Evolutionary conservation across 352 stramenopile species (phyloP).

Genomic region (Phytopythium aichiense): DNA sequence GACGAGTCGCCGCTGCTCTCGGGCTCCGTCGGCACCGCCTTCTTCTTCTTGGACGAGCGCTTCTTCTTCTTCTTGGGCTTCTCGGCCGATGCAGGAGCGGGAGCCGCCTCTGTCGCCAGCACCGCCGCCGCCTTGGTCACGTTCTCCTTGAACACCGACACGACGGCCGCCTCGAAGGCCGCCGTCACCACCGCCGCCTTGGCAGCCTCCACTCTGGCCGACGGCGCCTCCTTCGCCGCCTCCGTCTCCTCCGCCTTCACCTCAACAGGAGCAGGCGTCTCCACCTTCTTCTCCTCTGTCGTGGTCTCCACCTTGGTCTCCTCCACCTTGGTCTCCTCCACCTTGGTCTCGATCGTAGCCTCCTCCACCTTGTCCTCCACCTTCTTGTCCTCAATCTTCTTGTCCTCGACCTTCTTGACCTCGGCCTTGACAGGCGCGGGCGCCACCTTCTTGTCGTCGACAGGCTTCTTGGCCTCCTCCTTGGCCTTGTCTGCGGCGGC

Average conservation of each 20-base stretch:
- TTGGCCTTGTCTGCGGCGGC: conserved; percentile 7
- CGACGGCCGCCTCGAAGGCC: conserved; percentile 20
- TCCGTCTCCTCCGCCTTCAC: conserved; percentile 4
- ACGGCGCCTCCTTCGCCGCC: conserved; percentile 3
- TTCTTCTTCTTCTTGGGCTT: conserved; percentile 41
- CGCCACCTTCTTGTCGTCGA: neutral
- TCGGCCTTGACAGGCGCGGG: neutral
- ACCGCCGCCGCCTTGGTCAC: conserved; percentile 12
- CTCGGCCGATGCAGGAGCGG: conserved; percentile 5
- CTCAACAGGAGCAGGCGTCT: neutral
- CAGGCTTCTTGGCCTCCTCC: conserved; percentile 6
- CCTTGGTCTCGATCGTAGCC: conserved; percentile 3
- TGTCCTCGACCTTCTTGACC: neutral
- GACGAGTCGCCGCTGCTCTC: conserved; percentile 31
- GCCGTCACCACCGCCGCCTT: conserved; percentile 28
- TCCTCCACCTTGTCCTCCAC: conserved; percentile 6
- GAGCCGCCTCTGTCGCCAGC: neutral
- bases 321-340: conserved; percentile 4
- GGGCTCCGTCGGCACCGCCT: conserved; percentile 18
- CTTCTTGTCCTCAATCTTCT: conserved; percentile 1
- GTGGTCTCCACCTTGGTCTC: neutral
- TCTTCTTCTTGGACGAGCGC: conserved; percentile 20
- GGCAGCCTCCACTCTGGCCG: conserved; percentile 19
- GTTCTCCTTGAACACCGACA: conserved; percentile 28
- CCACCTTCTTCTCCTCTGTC: neutral